Conservation (phyloP, 257 asterid species). For the Solanum etuberosum region DNA sequence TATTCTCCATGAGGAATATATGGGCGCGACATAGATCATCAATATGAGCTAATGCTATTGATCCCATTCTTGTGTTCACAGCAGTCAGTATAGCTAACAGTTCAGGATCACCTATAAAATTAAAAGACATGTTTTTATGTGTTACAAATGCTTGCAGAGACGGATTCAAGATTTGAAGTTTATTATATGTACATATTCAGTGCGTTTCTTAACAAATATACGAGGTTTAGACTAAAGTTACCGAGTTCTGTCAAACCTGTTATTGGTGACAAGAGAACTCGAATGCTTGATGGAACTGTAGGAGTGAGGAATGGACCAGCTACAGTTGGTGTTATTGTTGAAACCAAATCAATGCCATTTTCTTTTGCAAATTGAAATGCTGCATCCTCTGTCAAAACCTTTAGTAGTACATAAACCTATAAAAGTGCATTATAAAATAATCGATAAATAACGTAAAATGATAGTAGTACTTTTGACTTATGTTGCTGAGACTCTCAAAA, state of each 20-base stretch:
- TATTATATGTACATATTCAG: too few species aligned
- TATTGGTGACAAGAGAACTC: constrained; percentile 58
- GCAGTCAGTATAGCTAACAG: constrained; percentile 36
- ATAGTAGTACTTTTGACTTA: background rate
- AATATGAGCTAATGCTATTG: constrained; percentile 62
- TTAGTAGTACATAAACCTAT: constrained; percentile 59
- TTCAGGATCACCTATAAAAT: constrained; percentile 37
- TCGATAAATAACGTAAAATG: background rate
- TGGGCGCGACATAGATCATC: constrained; percentile 73
- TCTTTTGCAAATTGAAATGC: constrained; percentile 57
- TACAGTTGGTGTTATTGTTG: constrained; percentile 60
- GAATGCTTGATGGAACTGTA: constrained; percentile 72
- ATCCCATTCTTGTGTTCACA: constrained; percentile 83
- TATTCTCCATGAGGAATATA: constrained; percentile 63
- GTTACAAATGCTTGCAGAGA: background rate
- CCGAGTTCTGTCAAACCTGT: constrained; percentile 24
- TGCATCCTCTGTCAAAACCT: constrained; percentile 63
- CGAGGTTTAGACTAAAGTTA: background rate
- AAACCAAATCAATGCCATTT: constrained; percentile 53
- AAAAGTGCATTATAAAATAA: background rate
- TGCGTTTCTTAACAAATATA: background rate
- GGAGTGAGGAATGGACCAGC: constrained; percentile 78
- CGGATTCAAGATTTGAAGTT: background rate
- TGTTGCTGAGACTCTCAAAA: background rate
- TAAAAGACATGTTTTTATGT: background rate